phyloP scores from a whole-genome alignment of 148 eudicot genomes.

The Cornus kousa region DNA sequence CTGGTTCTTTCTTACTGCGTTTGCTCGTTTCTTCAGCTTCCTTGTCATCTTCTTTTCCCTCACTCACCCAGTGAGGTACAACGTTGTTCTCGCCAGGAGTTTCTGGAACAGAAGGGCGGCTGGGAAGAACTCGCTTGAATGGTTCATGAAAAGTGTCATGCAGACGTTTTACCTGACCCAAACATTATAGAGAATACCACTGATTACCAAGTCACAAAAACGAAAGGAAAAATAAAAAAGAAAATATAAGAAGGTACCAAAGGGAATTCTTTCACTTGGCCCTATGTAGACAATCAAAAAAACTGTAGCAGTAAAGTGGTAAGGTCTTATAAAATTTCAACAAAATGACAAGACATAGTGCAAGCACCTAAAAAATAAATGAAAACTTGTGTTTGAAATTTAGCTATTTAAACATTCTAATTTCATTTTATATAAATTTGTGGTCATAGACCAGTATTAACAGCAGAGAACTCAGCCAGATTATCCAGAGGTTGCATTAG shows the following conservation, averaged over 20 bases:
- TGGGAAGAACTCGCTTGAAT: slow-evolving; percentile 71
- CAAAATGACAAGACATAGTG: too few species aligned
- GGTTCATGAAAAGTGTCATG: slow-evolving; percentile 93
- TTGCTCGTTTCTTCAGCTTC: slow-evolving; percentile 43
- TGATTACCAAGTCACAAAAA: background rate
- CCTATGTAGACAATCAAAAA: background rate
- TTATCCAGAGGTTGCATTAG: background rate
- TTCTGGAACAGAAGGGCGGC: slow-evolving; percentile 35
- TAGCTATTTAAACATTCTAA: background rate
- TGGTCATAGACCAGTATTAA: background rate
- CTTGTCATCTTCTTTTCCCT: slow-evolving; percentile 34
- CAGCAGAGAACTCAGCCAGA: background rate
- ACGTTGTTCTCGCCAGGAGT: slow-evolving; percentile 31
- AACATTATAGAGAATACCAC: background rate
- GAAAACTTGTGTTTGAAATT: too few species aligned
- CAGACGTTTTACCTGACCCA: slow-evolving; percentile 76
- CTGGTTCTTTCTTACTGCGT: slow-evolving; percentile 55
- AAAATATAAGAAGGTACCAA: background rate
- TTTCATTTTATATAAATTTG: background rate
- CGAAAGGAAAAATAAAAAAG: background rate
- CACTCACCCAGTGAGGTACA: slow-evolving; percentile 26
- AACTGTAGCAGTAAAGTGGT: too few species aligned
- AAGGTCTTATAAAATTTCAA: too few species aligned
- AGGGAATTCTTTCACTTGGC: background rate
- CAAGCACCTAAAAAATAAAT: too few species aligned